phyloP scores from a whole-genome alignment of 805 yeast species.

The Candida koratica region DNA sequence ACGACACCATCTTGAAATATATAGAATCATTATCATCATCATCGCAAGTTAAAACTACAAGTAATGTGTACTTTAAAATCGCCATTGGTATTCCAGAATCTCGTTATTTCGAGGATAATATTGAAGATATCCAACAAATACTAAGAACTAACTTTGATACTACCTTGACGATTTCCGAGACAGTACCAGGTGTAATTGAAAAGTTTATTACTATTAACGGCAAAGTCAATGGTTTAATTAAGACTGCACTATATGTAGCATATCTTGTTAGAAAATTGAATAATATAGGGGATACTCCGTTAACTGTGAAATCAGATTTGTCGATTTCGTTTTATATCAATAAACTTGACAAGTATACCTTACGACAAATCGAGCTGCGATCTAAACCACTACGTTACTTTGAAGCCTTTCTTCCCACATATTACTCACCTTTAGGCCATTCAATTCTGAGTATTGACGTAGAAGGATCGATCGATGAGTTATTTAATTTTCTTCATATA shows the following conservation, averaged over 20 bases:
- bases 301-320: slow-evolving; percentile 26
- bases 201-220: slow-evolving; percentile 31
- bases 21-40: background rate
- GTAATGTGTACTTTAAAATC: slow-evolving; percentile 12
- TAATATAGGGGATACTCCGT: slow-evolving; percentile 20
- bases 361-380: slow-evolving; percentile 13
- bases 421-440: slow-evolving; percentile 3
- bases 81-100: slow-evolving; percentile 25
- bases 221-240: slow-evolving; percentile 16
- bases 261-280: slow-evolving; percentile 27
- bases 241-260: slow-evolving; percentile 24
- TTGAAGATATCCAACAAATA: slow-evolving; percentile 10
- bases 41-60: slow-evolving; percentile 5
- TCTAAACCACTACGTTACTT: slow-evolving; percentile 6
- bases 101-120: slow-evolving; percentile 18
- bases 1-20: slow-evolving; percentile 3
- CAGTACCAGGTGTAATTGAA: slow-evolving; percentile 26
- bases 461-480: slow-evolving; percentile 20
- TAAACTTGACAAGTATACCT: slow-evolving; percentile 9
- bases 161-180: slow-evolving; percentile 21
- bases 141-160: slow-evolving; percentile 21
- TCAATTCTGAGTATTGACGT: slow-evolving; percentile 12
- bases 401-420: slow-evolving; percentile 7
- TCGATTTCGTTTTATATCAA: slow-evolving; percentile 5
- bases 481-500: slow-evolving; percentile 16